These are phyloP conservation scores for Zymoseptoria pseudotritici DNA, from an alignment of 2,329 filamentous ascomycete species.

Conservation along the genomic window DNA sequence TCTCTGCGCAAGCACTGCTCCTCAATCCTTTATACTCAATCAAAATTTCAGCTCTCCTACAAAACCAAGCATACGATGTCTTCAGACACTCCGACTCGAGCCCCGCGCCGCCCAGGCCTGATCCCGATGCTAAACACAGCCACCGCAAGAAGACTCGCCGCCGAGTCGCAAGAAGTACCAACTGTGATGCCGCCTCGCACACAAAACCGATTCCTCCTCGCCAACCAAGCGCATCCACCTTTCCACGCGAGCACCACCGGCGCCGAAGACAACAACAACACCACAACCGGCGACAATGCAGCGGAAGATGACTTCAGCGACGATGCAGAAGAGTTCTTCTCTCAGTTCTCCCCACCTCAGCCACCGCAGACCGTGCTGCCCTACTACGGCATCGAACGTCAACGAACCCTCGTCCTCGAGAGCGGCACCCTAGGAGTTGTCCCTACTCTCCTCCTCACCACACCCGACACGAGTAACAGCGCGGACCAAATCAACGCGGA, in stretches of 20 bases:
- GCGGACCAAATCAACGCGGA: not conserved
- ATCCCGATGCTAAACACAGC: not conserved
- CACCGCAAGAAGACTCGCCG: not conserved
- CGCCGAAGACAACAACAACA: not conserved
- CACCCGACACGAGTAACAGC: not conserved
- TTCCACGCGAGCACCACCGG: not conserved
- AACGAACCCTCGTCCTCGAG: not conserved
- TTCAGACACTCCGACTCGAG: not conserved
- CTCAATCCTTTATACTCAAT: not conserved
- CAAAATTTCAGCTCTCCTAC: not conserved
- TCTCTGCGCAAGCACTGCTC: not conserved
- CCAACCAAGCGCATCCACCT: not conserved
- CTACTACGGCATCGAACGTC: not conserved
- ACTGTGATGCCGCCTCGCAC: too few species aligned
- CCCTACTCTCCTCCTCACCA: not conserved
- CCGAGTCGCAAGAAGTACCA: not conserved
- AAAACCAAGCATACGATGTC: not conserved
- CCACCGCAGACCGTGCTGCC: not conserved
- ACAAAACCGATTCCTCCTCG: not conserved
- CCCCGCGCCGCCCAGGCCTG: not conserved
- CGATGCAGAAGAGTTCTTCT: not conserved
- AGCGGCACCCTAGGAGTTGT: not conserved
- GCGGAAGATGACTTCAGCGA: not conserved
- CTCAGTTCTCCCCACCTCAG: too few species aligned
- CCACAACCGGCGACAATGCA: not conserved